A percentile compares a stretch with the other conserved stretches of the same genome.
Conservation (phyloP, 164 flowering plant species). For the Annona cherimola region DNA sequence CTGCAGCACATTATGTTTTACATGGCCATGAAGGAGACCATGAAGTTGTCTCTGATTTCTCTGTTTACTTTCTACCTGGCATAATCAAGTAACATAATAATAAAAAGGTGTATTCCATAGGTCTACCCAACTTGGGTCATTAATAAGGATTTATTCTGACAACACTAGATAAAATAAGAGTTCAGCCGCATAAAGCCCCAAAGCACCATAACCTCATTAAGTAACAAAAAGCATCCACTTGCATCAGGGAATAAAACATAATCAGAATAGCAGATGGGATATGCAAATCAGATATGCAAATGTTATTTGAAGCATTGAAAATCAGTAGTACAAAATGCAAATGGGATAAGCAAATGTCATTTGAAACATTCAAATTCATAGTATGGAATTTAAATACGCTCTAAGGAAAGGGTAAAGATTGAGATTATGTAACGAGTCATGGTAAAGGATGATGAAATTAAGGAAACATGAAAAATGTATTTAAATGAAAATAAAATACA, state of each 20-base stretch:
- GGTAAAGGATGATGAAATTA: too few species aligned
- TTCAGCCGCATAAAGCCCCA: background rate
- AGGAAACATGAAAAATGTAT: too few species aligned
- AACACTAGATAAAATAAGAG: too few species aligned
- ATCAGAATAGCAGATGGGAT: background rate
- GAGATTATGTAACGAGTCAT: too few species aligned
- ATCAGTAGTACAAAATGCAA: too few species aligned
- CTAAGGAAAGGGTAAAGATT: too few species aligned
- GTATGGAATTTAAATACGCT: too few species aligned
- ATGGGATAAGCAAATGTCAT: background rate
- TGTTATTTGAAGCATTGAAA: background rate
- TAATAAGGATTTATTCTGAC: background rate
- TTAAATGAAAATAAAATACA: too few species aligned
- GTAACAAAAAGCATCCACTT: too few species aligned
- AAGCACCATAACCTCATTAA: background rate
- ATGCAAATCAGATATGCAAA: background rate
- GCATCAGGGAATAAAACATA: too few species aligned
- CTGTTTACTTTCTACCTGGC: conserved; percentile 38
- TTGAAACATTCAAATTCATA: background rate
- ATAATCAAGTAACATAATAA: conserved; percentile 1
- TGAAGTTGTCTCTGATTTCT: conserved; percentile 35
- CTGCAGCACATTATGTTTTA: conserved; percentile 59
- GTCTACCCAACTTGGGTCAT: background rate
- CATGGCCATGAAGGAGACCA: conserved; percentile 48
- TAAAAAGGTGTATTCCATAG: background rate